Evolutionary conservation across 2,329 filamentous ascomycete species (phyloP).

Genomic region (Trichoderma sp.): DNA sequence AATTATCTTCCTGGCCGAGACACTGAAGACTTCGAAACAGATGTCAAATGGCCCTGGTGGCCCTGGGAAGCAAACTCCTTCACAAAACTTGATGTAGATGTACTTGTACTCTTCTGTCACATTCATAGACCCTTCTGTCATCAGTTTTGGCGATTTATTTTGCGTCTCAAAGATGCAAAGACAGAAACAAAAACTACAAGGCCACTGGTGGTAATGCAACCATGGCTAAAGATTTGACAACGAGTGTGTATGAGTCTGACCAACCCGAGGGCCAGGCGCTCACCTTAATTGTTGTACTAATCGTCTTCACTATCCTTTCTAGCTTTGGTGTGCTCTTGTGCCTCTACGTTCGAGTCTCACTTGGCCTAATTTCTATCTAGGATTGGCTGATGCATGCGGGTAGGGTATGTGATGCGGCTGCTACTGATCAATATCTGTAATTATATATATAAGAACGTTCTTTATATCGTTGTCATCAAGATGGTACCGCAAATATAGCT

Average conservation of each 20-base stretch:
- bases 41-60: neutral
- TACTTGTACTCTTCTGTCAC: neutral
- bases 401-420: neutral
- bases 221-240: neutral
- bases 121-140: neutral
- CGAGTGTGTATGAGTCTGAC: neutral
- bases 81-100: neutral
- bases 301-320: neutral
- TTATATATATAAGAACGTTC: too few relatives aligned
- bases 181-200: neutral
- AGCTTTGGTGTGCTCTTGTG: neutral
- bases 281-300: neutral
- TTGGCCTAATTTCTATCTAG: neutral
- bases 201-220: neutral
- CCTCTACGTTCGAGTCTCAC: neutral
- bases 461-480: too few relatives aligned
- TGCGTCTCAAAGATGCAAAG: neutral
- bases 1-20: neutral
- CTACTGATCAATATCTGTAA: too few relatives aligned
- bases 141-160: neutral
- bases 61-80: neutral
- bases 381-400: slow-evolving; percentile 1
- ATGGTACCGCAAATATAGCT: too few relatives aligned
- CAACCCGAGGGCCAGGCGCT: neutral
- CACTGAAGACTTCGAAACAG: neutral